Conservation (phyloP, 2,329 filamentous ascomycete genomes). For the Waltergamsia citrina region DNA sequence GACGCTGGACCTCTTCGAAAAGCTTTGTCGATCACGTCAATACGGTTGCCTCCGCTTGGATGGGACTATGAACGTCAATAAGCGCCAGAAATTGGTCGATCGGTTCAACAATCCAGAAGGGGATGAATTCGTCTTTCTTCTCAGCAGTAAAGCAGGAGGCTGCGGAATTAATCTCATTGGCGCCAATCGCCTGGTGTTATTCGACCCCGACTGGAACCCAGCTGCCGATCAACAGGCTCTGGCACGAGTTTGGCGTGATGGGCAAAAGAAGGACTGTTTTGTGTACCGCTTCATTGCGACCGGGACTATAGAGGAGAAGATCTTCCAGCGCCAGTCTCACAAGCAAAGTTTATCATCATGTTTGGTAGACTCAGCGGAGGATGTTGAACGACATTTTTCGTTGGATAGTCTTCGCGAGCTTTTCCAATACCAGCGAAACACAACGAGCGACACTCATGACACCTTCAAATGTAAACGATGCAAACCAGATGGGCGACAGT, state of each 20-base stretch:
- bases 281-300: slow-evolving; percentile 99
- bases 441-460: slow-evolving; percentile 89
- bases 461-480: slow-evolving; percentile 98
- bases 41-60: slow-evolving; percentile 88
- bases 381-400: slow-evolving; percentile 94
- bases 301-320: slow-evolving; percentile 97
- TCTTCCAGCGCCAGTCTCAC: slow-evolving; percentile 96
- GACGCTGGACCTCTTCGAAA: slow-evolving; percentile 89
- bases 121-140: slow-evolving; percentile 85
- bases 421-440: slow-evolving; percentile 83
- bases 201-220: slow-evolving; percentile 97
- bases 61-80: slow-evolving; percentile 95
- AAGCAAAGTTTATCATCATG: slow-evolving; percentile 95
- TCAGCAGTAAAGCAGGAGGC: slow-evolving; percentile 92
- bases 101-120: slow-evolving; percentile 93
- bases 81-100: slow-evolving; percentile 93
- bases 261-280: slow-evolving; percentile 98
- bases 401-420: slow-evolving; percentile 84
- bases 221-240: slow-evolving; percentile 95
- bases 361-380: slow-evolving; percentile 92
- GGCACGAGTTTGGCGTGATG: slow-evolving; percentile 96
- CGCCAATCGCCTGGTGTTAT: slow-evolving; percentile 87
- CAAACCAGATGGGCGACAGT: slow-evolving; percentile 76
- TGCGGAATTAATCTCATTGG: slow-evolving; percentile 95
- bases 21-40: slow-evolving; percentile 71